Evolutionary conservation across 2,329 filamentous ascomycete genomes (phyloP), one percentile per base, ranked within the genome.

Genomic region (Diaporthe sp.): DNA sequence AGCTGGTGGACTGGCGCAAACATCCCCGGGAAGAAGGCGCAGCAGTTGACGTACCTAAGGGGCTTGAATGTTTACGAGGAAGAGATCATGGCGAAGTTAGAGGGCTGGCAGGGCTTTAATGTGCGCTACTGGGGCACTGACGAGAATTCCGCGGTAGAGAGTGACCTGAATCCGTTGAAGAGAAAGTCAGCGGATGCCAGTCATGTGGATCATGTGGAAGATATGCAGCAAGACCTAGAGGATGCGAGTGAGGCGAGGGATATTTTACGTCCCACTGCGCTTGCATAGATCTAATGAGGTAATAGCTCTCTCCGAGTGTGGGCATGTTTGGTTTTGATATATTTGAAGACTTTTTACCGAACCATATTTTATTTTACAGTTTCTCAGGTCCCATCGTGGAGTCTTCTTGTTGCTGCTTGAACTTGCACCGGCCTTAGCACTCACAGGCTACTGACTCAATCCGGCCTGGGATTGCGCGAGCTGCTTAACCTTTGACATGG

Each of bases 1-100:
- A 73, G 71, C 61, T 73, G 71, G 71, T 73, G 71, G 71, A 73
- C 71, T 3, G 71, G 71, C 4, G 59, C 61, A 0, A 73, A 73
- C n/a, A 53, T 73, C 22, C 71, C 71, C 0, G 71, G 71, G 4
- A 73, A 59, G 71, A 73, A 59, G 61, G 1, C 51, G 37, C 71
- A 73, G 71, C 58, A 59, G 61, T 15, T 68, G 59, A 73, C 71
- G 12, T 73, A 73, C 9, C 17, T 73, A 8, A 10, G 9, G 12
- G 71, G 71, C 5, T 3, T 73, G 13, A 12, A 10, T 19, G 27
- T 30, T 0, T 73, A 73, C 8, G 61, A 73, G 27, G 17, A 58
- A 7, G 71, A 73, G 13, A 39, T 68, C n/a, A 30, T 10, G n/a
- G 71, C 6, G 4, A 68, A 55, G 71, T 15, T 73, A 5, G 61